A percentile compares a stretch with the other conserved stretches of the same genome.
phyloP scores from a whole-genome alignment of 2,329 filamentous ascomycete species.

The Fusarium sp. region DNA sequence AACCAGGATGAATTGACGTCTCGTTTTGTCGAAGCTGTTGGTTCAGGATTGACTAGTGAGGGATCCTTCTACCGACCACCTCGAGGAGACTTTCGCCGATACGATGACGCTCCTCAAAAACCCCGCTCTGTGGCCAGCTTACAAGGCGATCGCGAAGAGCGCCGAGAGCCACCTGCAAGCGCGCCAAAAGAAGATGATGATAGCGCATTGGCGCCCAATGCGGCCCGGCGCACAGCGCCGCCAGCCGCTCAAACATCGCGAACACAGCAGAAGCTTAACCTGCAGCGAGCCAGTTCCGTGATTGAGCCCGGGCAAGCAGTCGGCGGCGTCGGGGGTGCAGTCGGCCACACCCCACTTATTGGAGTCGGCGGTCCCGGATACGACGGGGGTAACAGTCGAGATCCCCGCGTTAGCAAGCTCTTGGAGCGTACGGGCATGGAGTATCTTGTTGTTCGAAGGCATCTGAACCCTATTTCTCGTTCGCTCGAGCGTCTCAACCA shows the following conservation, averaged over 20 bases:
- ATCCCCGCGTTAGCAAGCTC: conserved; percentile 73
- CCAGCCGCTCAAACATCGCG: conserved; percentile 69
- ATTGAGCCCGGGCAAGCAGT: conserved; percentile 72
- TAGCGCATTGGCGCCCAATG: conserved; percentile 62
- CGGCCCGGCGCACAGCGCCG: conserved; percentile 55
- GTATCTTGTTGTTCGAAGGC: conserved; percentile 79
- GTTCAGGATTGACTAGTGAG: conserved; percentile 63
- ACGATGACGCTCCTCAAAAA: conserved; percentile 53
- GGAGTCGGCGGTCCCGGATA: conserved; percentile 67
- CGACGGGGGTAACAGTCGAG: conserved; percentile 63
- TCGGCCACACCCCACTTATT: conserved; percentile 61
- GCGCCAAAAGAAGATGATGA: conserved; percentile 53
- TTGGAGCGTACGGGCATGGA: conserved; percentile 79
- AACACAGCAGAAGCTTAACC: conserved; percentile 80
- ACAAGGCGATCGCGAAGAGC: conserved; percentile 42
- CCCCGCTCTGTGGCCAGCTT: conserved; percentile 59
- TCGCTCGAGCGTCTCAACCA: conserved; percentile 63
- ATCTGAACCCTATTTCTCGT: conserved; percentile 76
- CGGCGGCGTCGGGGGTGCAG: conserved; percentile 52
- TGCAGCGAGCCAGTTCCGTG: conserved; percentile 78
- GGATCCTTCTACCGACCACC: conserved; percentile 64
- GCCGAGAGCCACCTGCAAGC: conserved; percentile 33
- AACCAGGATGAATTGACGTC: conserved; percentile 66
- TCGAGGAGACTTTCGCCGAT: conserved; percentile 48
- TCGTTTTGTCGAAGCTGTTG: conserved; percentile 67